phyloP scores from a whole-genome alignment of 2,329 filamentous ascomycete genomes.

The Pseudogymnoascus verrucosus region DNA sequence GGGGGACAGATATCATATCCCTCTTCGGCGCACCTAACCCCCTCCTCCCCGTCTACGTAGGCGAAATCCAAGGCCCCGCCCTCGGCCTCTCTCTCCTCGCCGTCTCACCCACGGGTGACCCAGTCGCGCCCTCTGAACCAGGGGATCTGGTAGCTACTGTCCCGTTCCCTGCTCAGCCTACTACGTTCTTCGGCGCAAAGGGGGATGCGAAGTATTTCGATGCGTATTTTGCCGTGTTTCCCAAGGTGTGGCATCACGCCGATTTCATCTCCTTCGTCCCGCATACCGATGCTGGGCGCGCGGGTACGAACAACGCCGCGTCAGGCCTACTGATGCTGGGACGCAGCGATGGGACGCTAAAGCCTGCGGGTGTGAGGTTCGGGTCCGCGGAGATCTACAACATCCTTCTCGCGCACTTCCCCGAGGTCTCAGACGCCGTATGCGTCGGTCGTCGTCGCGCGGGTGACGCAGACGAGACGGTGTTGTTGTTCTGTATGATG shows the following conservation, averaged over 20 bases:
- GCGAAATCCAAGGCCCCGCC: conserved; percentile 70
- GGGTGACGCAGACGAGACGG: conserved; percentile 24
- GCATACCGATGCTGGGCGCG: background rate
- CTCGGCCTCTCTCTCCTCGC: conserved; percentile 70
- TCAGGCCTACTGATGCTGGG: conserved; percentile 86
- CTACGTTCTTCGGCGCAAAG: conserved; percentile 73
- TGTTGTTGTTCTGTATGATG: conserved; percentile 86
- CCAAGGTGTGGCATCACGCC: conserved; percentile 79
- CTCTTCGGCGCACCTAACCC: conserved; percentile 83
- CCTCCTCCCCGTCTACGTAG: conserved; percentile 61
- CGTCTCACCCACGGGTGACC: conserved; percentile 40
- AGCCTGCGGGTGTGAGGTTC: conserved; percentile 85
- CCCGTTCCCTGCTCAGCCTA: conserved; percentile 85
- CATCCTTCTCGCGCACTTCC: conserved; percentile 76
- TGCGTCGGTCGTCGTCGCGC: conserved; percentile 70
- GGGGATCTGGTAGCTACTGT: conserved; percentile 82
- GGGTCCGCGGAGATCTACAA: conserved; percentile 96
- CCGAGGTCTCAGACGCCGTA: conserved; percentile 73
- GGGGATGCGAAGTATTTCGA: conserved; percentile 70
- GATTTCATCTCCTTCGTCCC: conserved; percentile 64
- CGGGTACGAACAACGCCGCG: conserved; percentile 49
- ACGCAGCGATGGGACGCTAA: conserved; percentile 84
- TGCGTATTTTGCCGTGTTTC: conserved; percentile 84
- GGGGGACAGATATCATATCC: conserved; percentile 93
- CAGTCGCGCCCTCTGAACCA: conserved; percentile 53